Base-by-base conservation (phyloP, 495 filamentous ascomycete species). In the Aspergillus bridgeri region DNA sequence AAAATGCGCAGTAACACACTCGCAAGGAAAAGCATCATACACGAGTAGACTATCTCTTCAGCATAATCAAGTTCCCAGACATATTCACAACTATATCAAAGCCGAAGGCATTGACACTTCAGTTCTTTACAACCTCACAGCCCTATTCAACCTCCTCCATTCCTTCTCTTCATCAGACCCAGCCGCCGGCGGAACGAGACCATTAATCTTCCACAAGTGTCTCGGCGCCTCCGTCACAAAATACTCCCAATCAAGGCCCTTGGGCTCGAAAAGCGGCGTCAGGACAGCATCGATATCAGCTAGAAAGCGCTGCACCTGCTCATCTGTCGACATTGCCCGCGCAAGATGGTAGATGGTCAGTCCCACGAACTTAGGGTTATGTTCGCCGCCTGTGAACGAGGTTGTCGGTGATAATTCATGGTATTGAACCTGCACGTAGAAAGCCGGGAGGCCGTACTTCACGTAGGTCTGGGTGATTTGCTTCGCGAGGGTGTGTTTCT, bases 381-480 rank as follows among this genome's bases (percentile, higher is more conserved):
- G 27, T 47, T 45, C 29, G 20, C 56, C 58, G 45, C 53, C 54
- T 19, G 51, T 42, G 44, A 53, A 64, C 17, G 44, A 38, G 8
- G 44, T 15, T 4, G 6, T 25, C n/a, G 22, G 7, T 1, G 27
- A 17, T 4, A 60, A 15, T 23, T 53, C 29, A 23, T 60, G 17
- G 42, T 51, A 63, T 51, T 60, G 4, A 8, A 63, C 42, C 18
- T 57, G 60, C 44, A 66, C 60, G n/a, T 66, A 66, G 50, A 68
- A 68, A 5, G 54, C 61, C 33, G 72, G 65, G 7, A 74, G 55
- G 18, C 69, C 68, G 46, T 51, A 13, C 5, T 20, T 48, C n/a
- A 46, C 45, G 29, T 65, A 63, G 22, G 61, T 6, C 2, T 52
- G 43, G 5, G 63, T 66, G 47, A 64, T 57, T 22, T 47, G 44